phyloP scores from a whole-genome alignment of 768 basidiomycete species.

The Leccinum barrowsii region DNA sequence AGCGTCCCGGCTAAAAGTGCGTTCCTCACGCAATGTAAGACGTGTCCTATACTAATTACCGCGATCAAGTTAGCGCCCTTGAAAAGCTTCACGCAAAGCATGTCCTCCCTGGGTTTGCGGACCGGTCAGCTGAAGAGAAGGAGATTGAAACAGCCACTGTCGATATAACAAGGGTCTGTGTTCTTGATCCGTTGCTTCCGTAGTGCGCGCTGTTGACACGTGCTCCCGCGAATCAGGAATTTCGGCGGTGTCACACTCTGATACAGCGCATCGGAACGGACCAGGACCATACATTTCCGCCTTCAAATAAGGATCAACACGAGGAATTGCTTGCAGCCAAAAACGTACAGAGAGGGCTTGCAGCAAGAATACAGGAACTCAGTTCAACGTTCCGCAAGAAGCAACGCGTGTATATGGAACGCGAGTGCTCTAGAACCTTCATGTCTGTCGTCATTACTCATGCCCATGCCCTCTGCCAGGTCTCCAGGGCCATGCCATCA shows the following conservation, averaged over 20 bases:
- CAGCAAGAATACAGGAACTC: constrained; percentile 93
- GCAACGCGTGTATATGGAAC: constrained; percentile 97
- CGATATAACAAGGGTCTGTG: constrained; percentile 80
- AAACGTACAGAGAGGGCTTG: constrained; percentile 93
- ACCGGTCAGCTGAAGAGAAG: constrained; percentile 88
- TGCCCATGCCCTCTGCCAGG: constrained; percentile 43
- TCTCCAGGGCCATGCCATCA: constrained; percentile 95
- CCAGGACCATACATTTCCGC: constrained; percentile 63
- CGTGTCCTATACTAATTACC: constrained; percentile 14
- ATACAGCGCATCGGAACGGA: constrained; percentile 68
- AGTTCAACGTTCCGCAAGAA: constrained; percentile 94
- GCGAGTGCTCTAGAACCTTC: constrained; percentile 48
- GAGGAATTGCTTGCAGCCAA: constrained; percentile 65
- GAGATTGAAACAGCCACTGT: constrained; percentile 87
- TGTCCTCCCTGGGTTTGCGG: constrained; percentile 92
- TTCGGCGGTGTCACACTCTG: constrained; percentile 41
- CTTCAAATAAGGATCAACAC: constrained; percentile 42
- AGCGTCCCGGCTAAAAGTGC: constrained; percentile 75
- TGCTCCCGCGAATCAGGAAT: constrained; percentile 27
- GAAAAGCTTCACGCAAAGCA: constrained; percentile 97
- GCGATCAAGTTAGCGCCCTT: constrained; percentile 66
- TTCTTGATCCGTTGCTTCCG: constrained; percentile 9
- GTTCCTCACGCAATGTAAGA: constrained; percentile 24
- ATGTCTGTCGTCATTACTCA: constrained; percentile 14
- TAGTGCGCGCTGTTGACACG: constrained; percentile 3